Evolutionary conservation across 768 basidiomycete genomes (phyloP), one percentile per base, ranked within the genome.

Genomic region (Amanita rubescens): DNA sequence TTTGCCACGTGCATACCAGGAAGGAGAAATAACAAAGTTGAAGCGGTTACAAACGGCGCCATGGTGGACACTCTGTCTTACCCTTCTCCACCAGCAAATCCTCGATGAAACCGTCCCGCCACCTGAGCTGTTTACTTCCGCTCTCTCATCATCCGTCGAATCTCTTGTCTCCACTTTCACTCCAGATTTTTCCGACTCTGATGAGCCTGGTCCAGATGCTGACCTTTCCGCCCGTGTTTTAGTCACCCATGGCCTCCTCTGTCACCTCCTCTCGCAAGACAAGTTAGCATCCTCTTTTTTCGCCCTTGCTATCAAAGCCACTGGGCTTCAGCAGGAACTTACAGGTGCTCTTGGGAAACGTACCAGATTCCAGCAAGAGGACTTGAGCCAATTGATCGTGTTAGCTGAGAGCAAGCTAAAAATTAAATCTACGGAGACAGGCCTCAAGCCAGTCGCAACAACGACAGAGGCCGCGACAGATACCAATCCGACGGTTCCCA

Each of bases 301-400:
- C 60, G 74, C 92, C 34, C 73, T 75, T 14, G 92, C 94, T 0
- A 88, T 91, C 0, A 76, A 77, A 46, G 79, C 83, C 32, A 88
- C 85, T 14, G 86, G 84, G 3, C 67, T 99, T 58, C 80, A 87
- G 67, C 98, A 91, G 65, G 90, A 93, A 67, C 75, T 98, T 49
- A 94, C 91, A 0, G 96, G 96, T 7, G 90, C 93, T 9, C 74
- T 94, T 49, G 96, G 96, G 37, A 92, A 87, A 69, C 80, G 91
- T 56, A 99, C 96, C 10, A 95, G 92, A 67, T 99, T 89, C 68
- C 96, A 99, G 68, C 75, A 87, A 57, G 79, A 71, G 49, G 87
- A 92, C 32, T 72, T 89, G 53, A 88, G 86, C 51, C 96, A 99
- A 68, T 83, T 99, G 47, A 89, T 98, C 38, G 75, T 99, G 20